Evolutionary conservation across 768 basidiomycete genomes (phyloP).

Genomic region (Filobasidium floriforme): DNA sequence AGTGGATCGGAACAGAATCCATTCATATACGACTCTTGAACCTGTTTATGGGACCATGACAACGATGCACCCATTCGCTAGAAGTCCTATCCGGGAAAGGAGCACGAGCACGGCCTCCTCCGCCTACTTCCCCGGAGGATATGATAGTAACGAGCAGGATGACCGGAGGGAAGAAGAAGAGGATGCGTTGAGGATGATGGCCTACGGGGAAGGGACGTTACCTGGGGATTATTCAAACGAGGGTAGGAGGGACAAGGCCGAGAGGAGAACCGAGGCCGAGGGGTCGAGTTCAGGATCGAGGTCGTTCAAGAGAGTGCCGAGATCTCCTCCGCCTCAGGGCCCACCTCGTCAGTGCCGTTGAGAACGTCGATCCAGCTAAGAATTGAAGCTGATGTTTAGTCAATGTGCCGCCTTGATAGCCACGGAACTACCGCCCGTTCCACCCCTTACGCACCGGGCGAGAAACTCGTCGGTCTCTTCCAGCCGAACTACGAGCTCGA

Average conservation of each 20-base stretch:
- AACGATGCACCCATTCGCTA: conserved; percentile 1
- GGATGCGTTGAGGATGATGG: not conserved
- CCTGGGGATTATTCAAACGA: not conserved
- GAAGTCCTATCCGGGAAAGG: not conserved
- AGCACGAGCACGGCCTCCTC: not conserved
- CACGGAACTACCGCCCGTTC: not conserved
- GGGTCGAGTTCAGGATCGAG: not conserved
- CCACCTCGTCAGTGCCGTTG: not conserved
- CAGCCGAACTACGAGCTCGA: not conserved
- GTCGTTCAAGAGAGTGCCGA: not conserved
- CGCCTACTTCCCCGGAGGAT: not conserved
- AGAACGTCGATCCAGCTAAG: not conserved
- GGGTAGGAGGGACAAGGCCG: not conserved
- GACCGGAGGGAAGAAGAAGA: not conserved
- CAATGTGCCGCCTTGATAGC: not conserved
- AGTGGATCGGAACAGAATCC: too few relatives aligned
- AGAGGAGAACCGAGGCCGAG: not conserved
- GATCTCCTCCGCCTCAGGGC: not conserved
- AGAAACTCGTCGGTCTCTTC: not conserved
- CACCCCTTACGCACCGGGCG: not conserved
- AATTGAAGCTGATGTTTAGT: not conserved
- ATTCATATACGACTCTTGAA: too few relatives aligned
- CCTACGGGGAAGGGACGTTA: not conserved
- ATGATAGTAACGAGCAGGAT: not conserved
- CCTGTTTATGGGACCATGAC: not conserved